These are phyloP conservation scores for Aspergillus viridinutans DNA, from an alignment of 2,329 filamentous ascomycete genomes.

Conservation along the genomic window DNA sequence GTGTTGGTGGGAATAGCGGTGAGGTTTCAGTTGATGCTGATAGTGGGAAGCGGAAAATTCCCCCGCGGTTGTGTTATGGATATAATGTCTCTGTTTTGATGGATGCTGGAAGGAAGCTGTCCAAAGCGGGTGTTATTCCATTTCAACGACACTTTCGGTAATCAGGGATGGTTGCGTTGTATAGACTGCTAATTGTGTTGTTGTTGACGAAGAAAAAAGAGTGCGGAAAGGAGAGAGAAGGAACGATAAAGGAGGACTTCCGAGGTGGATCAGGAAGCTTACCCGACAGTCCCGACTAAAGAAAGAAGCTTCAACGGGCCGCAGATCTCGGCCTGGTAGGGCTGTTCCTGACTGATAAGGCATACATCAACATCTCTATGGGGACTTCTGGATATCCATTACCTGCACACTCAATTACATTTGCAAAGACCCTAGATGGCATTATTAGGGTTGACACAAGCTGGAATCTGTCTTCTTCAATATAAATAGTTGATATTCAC, in stretches of 20 bases:
- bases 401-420: no score
- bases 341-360: background rate
- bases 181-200: background rate
- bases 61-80: no score
- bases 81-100: background rate
- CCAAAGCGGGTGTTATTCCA: slow-evolving; percentile 18
- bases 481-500: no score
- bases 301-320: background rate
- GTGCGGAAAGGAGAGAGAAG: background rate
- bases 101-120: background rate
- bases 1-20: background rate
- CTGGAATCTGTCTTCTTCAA: no score
- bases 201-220: background rate
- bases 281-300: no score
- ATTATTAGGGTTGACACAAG: no score
- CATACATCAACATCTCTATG: no score
- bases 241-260: no score
- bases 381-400: no score
- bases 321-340: background rate
- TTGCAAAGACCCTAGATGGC: no score
- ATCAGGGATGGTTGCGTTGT: background rate
- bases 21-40: no score
- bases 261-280: background rate
- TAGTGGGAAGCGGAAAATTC: background rate
- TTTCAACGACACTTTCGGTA: slow-evolving; percentile 5